phyloP scores from a whole-genome alignment of 768 basidiomycete species.

The Exsudoporus frostii region DNA sequence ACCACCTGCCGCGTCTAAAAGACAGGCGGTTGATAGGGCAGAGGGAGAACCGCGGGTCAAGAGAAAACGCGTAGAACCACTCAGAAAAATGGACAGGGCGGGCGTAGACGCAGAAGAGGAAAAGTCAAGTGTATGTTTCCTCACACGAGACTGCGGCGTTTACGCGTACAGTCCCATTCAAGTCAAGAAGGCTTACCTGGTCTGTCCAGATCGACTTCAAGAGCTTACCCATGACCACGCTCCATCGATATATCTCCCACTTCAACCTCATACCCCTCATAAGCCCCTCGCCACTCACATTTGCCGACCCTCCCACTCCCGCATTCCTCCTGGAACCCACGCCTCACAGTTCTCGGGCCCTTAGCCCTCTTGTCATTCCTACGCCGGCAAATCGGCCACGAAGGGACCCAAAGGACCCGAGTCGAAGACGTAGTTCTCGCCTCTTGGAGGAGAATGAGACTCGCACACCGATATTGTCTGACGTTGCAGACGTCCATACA shows the following conservation, averaged over 20 bases:
- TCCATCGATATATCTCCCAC: constrained; percentile 71
- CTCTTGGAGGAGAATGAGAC: constrained; percentile 58
- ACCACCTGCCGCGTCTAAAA: constrained; percentile 55
- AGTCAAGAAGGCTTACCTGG: constrained; percentile 8
- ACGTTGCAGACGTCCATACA: constrained; percentile 62
- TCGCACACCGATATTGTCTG: constrained; percentile 67
- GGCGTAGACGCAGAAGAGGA: constrained; percentile 32
- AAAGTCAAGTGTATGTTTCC: constrained; percentile 29
- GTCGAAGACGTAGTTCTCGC: constrained; percentile 67
- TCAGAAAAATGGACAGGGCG: constrained; percentile 37
- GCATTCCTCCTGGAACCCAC: constrained; percentile 51
- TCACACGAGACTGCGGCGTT: not conserved
- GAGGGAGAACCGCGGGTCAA: constrained; percentile 77
- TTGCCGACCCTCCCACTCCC: constrained; percentile 70
- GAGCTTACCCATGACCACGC: constrained; percentile 58
- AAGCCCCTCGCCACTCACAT: constrained; percentile 64
- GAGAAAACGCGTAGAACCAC: constrained; percentile 62
- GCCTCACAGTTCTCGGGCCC: constrained; percentile 44
- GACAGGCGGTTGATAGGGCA: constrained; percentile 62
- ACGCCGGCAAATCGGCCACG: constrained; percentile 73
- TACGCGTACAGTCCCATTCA: not conserved
- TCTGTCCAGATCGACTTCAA: constrained; percentile 67
- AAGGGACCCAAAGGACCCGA: constrained; percentile 60
- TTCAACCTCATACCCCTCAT: constrained; percentile 71
- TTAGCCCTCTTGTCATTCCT: constrained; percentile 43